phyloP scores from a whole-genome alignment of 169 alveolate species.

The Miamiensis avidus region DNA sequence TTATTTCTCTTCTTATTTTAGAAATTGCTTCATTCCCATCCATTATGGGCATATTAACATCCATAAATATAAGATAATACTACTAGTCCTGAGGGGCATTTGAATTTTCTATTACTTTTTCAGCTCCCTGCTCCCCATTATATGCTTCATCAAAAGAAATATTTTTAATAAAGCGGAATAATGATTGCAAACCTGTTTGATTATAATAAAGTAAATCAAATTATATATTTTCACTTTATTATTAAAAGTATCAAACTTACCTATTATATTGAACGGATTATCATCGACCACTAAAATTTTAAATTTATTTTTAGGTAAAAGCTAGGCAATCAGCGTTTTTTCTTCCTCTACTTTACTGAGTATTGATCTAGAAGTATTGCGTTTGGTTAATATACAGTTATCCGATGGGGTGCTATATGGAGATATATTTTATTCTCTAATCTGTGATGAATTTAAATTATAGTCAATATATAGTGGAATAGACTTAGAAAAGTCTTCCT shows the following conservation, averaged over 20 bases:
- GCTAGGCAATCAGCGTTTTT: background rate
- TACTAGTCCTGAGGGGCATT: background rate
- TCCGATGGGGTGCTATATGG: background rate
- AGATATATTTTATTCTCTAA: too few species aligned
- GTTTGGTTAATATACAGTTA: background rate
- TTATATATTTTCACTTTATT: too few species aligned
- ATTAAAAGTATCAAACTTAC: too few species aligned
- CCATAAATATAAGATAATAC: constrained; percentile 30
- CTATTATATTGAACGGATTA: constrained; percentile 7
- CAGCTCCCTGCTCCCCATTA: constrained; percentile 24
- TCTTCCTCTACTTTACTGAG: background rate
- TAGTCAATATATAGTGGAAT: too few species aligned
- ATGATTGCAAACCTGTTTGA: too few species aligned
- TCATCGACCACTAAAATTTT: constrained; percentile 19
- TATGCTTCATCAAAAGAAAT: constrained; percentile 10
- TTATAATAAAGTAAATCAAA: too few species aligned
- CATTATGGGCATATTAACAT: constrained; percentile 47
- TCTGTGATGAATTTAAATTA: too few species aligned
- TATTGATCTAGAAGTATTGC: background rate
- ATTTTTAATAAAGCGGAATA: background rate
- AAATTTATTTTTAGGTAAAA: too few species aligned
- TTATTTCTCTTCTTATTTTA: constrained; percentile 22
- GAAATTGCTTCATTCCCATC: constrained; percentile 39
- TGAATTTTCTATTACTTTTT: too few species aligned
- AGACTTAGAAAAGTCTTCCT: background rate